phyloP scores from a whole-genome alignment of 1,139 yeast species.

The Blastobotrys serpentis region DNA sequence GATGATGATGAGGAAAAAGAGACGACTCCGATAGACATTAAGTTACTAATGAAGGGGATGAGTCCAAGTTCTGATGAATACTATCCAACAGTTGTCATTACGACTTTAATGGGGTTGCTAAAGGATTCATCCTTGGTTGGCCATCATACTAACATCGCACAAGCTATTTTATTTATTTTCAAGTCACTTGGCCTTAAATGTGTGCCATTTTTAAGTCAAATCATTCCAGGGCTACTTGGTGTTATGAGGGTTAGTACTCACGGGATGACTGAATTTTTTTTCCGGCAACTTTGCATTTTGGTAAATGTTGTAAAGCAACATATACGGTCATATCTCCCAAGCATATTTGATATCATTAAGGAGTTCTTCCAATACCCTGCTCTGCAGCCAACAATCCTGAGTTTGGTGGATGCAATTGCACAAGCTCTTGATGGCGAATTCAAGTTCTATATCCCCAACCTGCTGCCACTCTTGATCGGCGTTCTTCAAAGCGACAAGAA shows the following conservation, averaged over 20 bases:
- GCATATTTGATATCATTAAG: constrained; percentile 72
- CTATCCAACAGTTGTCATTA: constrained; percentile 92
- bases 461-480: constrained; percentile 71
- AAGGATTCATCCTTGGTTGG: constrained; percentile 81
- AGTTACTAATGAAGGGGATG: constrained; percentile 87
- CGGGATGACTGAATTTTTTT: constrained; percentile 80
- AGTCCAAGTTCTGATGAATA: constrained; percentile 93
- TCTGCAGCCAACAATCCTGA: constrained; percentile 75
- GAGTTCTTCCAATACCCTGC: constrained; percentile 70
- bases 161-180: constrained; percentile 87
- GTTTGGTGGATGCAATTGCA: constrained; percentile 80
- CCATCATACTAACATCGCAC: constrained; percentile 88
- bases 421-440: constrained; percentile 90
- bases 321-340: constrained; percentile 75
- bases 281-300: constrained; percentile 81
- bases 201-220: constrained; percentile 79
- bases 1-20: constrained; percentile 60
- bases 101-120: constrained; percentile 74
- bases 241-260: constrained; percentile 87
- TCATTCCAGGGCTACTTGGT: constrained; percentile 80
- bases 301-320: constrained; percentile 86
- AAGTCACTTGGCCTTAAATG: constrained; percentile 86
- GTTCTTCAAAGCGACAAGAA: constrained; percentile 78
- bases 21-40: constrained; percentile 87
- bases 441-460: constrained; percentile 74